Evolutionary conservation across 2,329 filamentous ascomycete species (phyloP).

Genomic region (Colletotrichum somersetense): DNA sequence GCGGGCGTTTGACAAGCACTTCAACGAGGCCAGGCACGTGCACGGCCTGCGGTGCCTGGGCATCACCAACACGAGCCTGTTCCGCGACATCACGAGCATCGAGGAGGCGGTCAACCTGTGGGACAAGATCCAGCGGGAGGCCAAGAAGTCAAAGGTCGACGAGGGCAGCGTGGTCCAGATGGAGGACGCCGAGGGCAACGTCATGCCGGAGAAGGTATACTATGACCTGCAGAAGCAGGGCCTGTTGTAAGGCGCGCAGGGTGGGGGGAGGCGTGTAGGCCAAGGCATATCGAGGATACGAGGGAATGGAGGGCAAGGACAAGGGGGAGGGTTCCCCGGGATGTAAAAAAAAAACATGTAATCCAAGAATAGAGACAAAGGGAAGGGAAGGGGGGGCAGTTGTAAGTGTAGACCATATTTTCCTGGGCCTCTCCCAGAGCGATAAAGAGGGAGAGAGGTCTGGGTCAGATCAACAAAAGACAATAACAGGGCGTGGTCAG

Average conservation of each 20-base stretch:
- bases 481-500: not conserved
- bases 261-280: no score
- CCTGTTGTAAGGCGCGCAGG: slow-evolving; percentile 67
- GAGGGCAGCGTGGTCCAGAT: slow-evolving; percentile 94
- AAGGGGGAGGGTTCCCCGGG: not conserved
- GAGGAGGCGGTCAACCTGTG: slow-evolving; percentile 89
- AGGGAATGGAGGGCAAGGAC: not conserved
- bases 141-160: slow-evolving; percentile 80
- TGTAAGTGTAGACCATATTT: not conserved
- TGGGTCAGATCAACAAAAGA: not conserved
- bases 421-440: not conserved
- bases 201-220: slow-evolving; percentile 99
- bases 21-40: slow-evolving; percentile 92
- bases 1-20: slow-evolving; percentile 97
- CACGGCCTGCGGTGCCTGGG: slow-evolving; percentile 95
- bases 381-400: not conserved
- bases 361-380: not conserved
- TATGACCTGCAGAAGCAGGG: slow-evolving; percentile 95
- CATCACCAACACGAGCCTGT: slow-evolving; percentile 90
- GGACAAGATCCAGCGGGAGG: slow-evolving; percentile 92
- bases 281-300: not conserved
- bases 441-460: not conserved
- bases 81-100: slow-evolving; percentile 93
- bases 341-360: not conserved
- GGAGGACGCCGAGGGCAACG: slow-evolving; percentile 97